Evolutionary conservation across 2,329 filamentous ascomycete genomes (phyloP), one percentile per base, ranked within the genome.

Genomic region (Fusarium ramigenum): DNA sequence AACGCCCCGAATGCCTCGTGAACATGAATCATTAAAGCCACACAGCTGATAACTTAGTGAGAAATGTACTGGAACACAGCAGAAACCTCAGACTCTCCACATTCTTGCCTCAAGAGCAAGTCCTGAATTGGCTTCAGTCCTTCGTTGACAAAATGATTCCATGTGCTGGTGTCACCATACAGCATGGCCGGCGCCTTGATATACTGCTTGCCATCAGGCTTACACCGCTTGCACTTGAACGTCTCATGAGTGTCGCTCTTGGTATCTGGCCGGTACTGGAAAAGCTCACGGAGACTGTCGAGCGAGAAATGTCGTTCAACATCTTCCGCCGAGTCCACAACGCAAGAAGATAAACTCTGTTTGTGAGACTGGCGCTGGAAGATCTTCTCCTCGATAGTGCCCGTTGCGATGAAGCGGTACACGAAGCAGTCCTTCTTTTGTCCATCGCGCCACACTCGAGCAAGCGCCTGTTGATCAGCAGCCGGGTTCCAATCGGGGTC

Each of bases 391-490:
- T 99, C 96, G 70, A 99, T 99, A 0, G 95, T 98, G 8, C 96
- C 96, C 0, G 97, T 98, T 0, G 95, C 93, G 78, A 99, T 99
- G 84, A 99, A 99, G n/a, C 96, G 93, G 82, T 99, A 99, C 21
- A 99, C 96, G 78, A 99, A 99, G 79, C 96, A 99, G 79, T 99
- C 96, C 80, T 99, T 99, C 87, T 97, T 98, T 83, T 99, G 96
- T 0, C 96, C 96, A 78, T 99, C 96, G 87, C 96, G 93, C 96
- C 96, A 99, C 25, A 99, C 96, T 85, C 96, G 93, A 40, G 96
- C 96, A 36, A 99, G 88, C 8, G 96, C 96, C 84, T 99, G 96
- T 82, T 99, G 96, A 79, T 99, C 96, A 2, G 96, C 95, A 7
- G 96, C 96, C 2, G 96, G 96, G 78, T 99, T 99, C 96, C 96